Evolutionary conservation across 2,329 filamentous ascomycete genomes (phyloP).

Genomic region (Tolypocladium sp.): DNA sequence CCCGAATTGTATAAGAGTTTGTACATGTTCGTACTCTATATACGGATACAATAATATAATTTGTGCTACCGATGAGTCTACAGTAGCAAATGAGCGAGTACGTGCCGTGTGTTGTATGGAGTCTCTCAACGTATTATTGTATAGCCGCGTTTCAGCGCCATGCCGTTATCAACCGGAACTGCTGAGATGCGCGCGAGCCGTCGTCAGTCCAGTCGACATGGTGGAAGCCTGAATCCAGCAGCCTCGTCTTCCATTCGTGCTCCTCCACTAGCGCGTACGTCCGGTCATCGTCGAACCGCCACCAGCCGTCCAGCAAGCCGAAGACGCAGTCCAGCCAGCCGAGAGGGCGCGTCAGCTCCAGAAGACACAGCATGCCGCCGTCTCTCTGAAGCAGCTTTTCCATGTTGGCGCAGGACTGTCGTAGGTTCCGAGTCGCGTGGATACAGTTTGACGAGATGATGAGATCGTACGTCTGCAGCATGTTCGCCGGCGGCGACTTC

Average conservation of each 20-base stretch:
- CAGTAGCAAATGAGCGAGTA: too few species aligned
- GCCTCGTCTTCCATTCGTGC: slow-evolving; percentile 11
- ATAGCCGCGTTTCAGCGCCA: background rate
- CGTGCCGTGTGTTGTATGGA: too few species aligned
- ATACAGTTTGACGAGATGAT: slow-evolving; percentile 26
- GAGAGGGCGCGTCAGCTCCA: slow-evolving; percentile 18
- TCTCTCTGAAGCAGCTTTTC: slow-evolving; percentile 14
- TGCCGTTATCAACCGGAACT: slow-evolving; percentile 15
- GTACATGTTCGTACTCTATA: too few species aligned
- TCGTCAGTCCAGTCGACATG: slow-evolving; percentile 16
- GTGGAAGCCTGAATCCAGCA: slow-evolving; percentile 12
- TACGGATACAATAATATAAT: too few species aligned
- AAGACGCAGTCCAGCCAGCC: slow-evolving; percentile 21
- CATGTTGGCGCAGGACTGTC: slow-evolving; percentile 11
- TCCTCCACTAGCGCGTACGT: slow-evolving; percentile 11
- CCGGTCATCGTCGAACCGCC: slow-evolving; percentile 19
- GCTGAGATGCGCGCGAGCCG: slow-evolving; percentile 11
- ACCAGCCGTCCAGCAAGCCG: slow-evolving; percentile 26
- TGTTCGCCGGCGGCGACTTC: slow-evolving; percentile 7
- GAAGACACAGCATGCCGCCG: slow-evolving; percentile 15
- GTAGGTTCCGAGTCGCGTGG: slow-evolving; percentile 21
- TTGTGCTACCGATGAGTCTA: too few species aligned
- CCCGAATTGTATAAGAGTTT: too few species aligned
- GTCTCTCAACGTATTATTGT: too few species aligned
- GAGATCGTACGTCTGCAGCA: slow-evolving; percentile 15